phyloP scores from a whole-genome alignment of 1,139 yeast species.

The Debaryomyces nepalensis region DNA sequence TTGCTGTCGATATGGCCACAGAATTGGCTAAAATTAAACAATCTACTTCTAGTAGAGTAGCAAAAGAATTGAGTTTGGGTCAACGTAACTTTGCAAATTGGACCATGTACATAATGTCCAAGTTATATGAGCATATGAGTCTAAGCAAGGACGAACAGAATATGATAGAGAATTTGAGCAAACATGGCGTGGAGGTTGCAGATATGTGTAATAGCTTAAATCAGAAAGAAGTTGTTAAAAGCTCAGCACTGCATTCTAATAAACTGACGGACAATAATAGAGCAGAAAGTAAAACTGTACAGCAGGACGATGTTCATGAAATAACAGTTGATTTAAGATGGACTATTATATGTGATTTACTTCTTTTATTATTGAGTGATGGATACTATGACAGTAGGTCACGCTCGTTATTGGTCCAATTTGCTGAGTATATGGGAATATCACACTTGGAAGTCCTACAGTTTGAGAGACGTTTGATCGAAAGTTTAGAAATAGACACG shows the following conservation, averaged over 20 bases:
- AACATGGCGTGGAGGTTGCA: slow-evolving; percentile 76
- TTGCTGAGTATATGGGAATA: slow-evolving; percentile 66
- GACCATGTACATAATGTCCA: slow-evolving; percentile 74
- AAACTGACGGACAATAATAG: slow-evolving; percentile 9
- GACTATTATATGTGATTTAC: slow-evolving; percentile 91
- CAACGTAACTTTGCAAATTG: slow-evolving; percentile 85
- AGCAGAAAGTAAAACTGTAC: slow-evolving; percentile 12
- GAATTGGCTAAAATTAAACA: slow-evolving; percentile 66
- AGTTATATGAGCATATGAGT: slow-evolving; percentile 82
- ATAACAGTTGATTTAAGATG: slow-evolving; percentile 74
- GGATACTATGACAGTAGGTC: slow-evolving; percentile 91
- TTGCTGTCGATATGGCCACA: slow-evolving; percentile 81
- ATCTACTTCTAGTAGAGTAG: slow-evolving; percentile 55
- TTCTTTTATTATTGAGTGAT: slow-evolving; percentile 77
- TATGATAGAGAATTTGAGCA: slow-evolving; percentile 87
- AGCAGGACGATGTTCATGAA: slow-evolving; percentile 11
- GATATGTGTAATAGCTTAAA: slow-evolving; percentile 70
- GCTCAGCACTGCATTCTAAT: slow-evolving; percentile 19
- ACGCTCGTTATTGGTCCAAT: slow-evolving; percentile 68
- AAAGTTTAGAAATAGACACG: slow-evolving; percentile 85
- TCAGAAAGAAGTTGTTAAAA: slow-evolving; percentile 44
- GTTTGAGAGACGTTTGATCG: slow-evolving; percentile 89
- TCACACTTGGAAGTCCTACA: slow-evolving; percentile 71
- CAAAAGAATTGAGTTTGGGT: slow-evolving; percentile 65
- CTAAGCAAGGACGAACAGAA: slow-evolving; percentile 70